Evolutionary conservation across 208 protist species (phyloP).

Genomic region (Crithidia sp.): DNA sequence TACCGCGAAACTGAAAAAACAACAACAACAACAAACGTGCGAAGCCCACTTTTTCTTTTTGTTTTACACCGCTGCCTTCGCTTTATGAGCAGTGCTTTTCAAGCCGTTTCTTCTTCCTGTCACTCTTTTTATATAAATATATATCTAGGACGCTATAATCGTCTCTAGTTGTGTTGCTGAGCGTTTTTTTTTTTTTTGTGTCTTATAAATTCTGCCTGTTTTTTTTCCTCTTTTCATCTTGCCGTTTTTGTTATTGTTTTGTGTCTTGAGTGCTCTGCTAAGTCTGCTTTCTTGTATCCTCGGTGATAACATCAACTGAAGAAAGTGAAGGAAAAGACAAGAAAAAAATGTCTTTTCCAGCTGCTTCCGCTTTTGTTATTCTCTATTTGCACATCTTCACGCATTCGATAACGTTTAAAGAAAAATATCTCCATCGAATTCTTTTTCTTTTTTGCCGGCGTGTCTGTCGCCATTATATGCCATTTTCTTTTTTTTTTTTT

Average conservation of each 20-base stretch:
- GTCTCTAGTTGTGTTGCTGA: no score
- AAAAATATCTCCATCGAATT: no score
- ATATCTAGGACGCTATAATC: no score
- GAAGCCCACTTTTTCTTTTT: no score
- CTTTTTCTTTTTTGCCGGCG: neutral
- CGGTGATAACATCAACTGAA: neutral
- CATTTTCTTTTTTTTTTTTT: constrained; percentile 18
- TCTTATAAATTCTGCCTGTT: constrained; percentile 1
- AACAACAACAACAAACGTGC: no score
- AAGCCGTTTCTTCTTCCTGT: neutral
- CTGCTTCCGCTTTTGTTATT: no score
- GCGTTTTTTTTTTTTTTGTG: constrained; percentile 5
- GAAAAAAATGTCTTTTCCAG: no score
- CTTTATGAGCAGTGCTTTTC: neutral
- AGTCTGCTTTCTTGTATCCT: no score
- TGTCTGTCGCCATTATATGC: neutral
- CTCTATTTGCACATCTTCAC: no score
- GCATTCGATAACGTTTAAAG: no score
- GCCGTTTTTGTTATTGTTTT: constrained; percentile 19
- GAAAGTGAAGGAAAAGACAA: neutral
- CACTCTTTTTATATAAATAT: neutral
- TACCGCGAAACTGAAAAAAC: no score
- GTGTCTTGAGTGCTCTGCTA: neutral
- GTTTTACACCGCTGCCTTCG: no score
- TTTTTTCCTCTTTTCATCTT: constrained; percentile 7